Conservation (phyloP, 768 basidiomycete genomes). For the Pleurotus eryngii region DNA sequence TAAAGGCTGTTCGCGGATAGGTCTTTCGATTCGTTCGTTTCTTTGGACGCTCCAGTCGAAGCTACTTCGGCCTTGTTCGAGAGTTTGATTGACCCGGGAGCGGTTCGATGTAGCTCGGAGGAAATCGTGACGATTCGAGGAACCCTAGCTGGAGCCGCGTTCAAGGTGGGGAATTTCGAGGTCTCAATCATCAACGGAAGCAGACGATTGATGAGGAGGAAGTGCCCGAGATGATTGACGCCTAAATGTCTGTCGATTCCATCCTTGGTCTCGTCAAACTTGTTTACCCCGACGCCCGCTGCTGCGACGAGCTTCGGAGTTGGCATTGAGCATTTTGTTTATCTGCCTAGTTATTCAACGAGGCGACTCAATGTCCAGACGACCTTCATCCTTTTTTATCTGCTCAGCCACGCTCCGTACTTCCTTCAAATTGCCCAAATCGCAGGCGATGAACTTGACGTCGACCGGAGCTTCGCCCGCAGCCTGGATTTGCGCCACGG, state of each 20-base stretch:
- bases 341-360: neutral
- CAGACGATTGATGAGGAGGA: neutral
- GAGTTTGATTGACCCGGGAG: neutral
- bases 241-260: conserved; percentile 2
- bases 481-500: conserved; percentile 30
- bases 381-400: conserved; percentile 4
- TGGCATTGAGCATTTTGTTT: neutral
- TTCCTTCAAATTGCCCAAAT: conserved; percentile 9
- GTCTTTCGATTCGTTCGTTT: conserved; percentile 1
- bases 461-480: conserved; percentile 27
- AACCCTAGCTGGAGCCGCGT: neutral
- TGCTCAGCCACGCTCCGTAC: conserved; percentile 6
- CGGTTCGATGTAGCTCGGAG: conserved; percentile 1
- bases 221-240: conserved; percentile 6
- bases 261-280: neutral
- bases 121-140: neutral
- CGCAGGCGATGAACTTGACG: conserved; percentile 24
- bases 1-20: neutral
- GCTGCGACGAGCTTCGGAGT: neutral
- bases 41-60: neutral
- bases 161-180: neutral
- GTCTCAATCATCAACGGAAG: neutral
- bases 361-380: conserved; percentile 7
- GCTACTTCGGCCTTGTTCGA: neutral
- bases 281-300: conserved; percentile 1